phyloP scores from a whole-genome alignment of 1,284 basidiomycete species.

The Cryptococcus hybrid region DNA sequence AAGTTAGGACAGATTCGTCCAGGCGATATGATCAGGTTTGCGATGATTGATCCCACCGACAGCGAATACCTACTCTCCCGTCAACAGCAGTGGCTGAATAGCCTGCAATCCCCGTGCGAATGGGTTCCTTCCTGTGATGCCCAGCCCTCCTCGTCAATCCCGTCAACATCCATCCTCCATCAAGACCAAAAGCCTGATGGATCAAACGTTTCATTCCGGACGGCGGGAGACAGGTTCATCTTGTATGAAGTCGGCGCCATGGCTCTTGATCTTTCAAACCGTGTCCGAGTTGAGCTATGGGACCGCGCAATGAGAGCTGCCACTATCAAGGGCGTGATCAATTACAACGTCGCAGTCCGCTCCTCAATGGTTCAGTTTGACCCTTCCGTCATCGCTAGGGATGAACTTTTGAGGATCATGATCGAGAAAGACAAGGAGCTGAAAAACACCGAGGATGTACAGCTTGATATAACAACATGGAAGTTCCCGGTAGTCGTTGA shows the following conservation, averaged over 20 bases:
- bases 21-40: conserved; percentile 32
- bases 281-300: neutral
- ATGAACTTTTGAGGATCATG: neutral
- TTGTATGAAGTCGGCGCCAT: neutral
- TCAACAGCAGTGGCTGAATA: too few species aligned
- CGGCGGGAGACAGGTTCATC: neutral
- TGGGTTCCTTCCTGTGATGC: neutral
- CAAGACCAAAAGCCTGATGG: neutral
- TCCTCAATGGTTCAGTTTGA: conserved; percentile 2
- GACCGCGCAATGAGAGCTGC: neutral
- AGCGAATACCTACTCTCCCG: neutral
- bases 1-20: conserved; percentile 44
- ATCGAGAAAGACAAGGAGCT: neutral
- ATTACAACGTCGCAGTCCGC: neutral
- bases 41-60: neutral
- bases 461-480: neutral
- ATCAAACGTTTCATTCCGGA: neutral
- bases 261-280: neutral
- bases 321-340: neutral
- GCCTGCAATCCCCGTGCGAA: neutral
- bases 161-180: neutral
- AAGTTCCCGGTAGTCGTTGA: neutral
- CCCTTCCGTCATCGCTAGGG: neutral
- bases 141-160: neutral
- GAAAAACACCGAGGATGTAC: neutral